phyloP scores from a whole-genome alignment of 2,329 filamentous ascomycete species.

The Colletotrichum coccodes region DNA sequence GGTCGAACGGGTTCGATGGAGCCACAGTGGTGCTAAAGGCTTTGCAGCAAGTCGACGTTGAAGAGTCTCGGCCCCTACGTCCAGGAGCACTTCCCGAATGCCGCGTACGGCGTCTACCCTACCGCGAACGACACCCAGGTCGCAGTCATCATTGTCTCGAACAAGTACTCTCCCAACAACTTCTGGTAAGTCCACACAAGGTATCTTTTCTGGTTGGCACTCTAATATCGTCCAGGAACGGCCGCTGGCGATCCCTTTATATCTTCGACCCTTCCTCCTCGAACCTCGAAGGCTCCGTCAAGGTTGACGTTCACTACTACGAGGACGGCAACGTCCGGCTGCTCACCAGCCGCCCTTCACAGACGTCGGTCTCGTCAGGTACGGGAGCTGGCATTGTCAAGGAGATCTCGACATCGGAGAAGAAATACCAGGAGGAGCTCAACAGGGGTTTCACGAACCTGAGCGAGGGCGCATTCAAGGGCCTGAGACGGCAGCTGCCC shows the following conservation, averaged over 20 bases:
- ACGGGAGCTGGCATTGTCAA: conserved; percentile 77
- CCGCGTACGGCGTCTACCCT: conserved; percentile 85
- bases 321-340: conserved; percentile 98
- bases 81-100: conserved; percentile 87
- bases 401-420: conserved; percentile 83
- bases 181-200: conserved; percentile 74
- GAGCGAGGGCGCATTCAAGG: conserved; percentile 96
- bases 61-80: conserved; percentile 82
- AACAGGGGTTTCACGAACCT: conserved; percentile 89
- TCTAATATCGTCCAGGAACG: conserved; percentile 73
- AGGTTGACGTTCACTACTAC: conserved; percentile 98
- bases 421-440: conserved; percentile 94
- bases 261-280: conserved; percentile 76
- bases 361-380: conserved; percentile 67
- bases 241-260: conserved; percentile 93
- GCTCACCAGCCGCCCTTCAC: conserved; percentile 84
- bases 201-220: neutral
- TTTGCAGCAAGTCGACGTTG: conserved; percentile 79
- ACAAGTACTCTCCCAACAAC: conserved; percentile 98
- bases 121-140: conserved; percentile 79
- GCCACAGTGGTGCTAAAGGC: conserved; percentile 33
- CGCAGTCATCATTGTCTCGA: conserved; percentile 87
- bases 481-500: conserved; percentile 88
- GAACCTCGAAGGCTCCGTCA: conserved; percentile 80
- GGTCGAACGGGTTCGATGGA: conserved; percentile 39